Evolutionary conservation across 78 protist genomes (phyloP).

Genomic region (Tieghemostelium lacteum): DNA sequence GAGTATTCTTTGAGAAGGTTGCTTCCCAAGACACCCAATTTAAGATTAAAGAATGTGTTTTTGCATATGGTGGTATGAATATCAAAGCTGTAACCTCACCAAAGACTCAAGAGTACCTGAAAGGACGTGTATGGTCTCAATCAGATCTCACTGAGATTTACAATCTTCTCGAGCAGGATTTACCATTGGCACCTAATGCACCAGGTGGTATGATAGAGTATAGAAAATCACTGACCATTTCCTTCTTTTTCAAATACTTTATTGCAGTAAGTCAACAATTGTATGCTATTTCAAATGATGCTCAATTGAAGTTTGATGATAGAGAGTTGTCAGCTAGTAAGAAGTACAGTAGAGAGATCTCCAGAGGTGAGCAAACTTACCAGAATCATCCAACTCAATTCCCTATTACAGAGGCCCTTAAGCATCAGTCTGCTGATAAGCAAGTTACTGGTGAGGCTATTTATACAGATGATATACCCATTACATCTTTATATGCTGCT

Average conservation of each 20-base stretch:
- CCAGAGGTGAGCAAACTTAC: slow-evolving; percentile 54
- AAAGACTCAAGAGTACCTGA: slow-evolving; percentile 6
- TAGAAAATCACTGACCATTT: slow-evolving; percentile 80
- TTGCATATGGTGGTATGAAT: slow-evolving; percentile 77
- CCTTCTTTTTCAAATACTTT: slow-evolving; percentile 92
- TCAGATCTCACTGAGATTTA: not conserved
- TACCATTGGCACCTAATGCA: slow-evolving; percentile 58
- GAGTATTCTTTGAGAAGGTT: slow-evolving; percentile 46
- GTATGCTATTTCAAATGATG: slow-evolving; percentile 6
- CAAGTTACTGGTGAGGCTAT: slow-evolving; percentile 91
- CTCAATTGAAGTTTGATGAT: not conserved
- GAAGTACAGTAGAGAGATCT: not conserved
- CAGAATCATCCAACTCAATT: slow-evolving; percentile 27
- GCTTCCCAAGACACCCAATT: not conserved
- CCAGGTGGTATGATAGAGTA: slow-evolving; percentile 94
- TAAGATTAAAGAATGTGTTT: slow-evolving; percentile 1
- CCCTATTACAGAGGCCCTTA: slow-evolving; percentile 44
- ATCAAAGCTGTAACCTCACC: slow-evolving; percentile 35
- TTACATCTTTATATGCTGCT: slow-evolving; percentile 70
- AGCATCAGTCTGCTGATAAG: slow-evolving; percentile 72
- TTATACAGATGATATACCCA: slow-evolving; percentile 84
- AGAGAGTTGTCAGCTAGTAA: slow-evolving; percentile 13
- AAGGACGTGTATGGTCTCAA: slow-evolving; percentile 24
- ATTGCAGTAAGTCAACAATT: slow-evolving; percentile 16
- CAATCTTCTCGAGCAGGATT: slow-evolving; percentile 12